Evolutionary conservation across 78 protist species (phyloP).

Genomic region (Goniomonas avonlea): DNA sequence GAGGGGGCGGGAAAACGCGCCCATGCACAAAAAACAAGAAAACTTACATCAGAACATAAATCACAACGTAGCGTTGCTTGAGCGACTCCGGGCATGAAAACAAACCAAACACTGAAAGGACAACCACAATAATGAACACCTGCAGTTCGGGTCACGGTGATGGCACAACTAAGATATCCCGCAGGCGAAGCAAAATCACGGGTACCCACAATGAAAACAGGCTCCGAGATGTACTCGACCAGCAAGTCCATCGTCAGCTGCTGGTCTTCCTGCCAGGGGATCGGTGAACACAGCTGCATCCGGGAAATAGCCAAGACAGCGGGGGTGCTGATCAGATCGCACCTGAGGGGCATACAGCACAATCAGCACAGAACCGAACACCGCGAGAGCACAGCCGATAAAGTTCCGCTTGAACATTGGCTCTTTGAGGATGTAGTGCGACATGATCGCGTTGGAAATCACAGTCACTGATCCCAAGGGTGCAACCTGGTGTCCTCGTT

Average conservation of each 20-base stretch:
- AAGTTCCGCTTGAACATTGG: neutral
- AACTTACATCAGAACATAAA: no score
- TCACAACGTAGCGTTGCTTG: neutral
- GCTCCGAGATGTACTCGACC: constrained; percentile 10
- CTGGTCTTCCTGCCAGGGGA: no score
- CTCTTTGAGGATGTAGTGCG: constrained; percentile 17
- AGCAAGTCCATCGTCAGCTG: constrained; percentile 12
- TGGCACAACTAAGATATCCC: no score
- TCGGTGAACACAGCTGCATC: no score
- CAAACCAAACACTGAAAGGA: neutral
- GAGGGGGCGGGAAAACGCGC: no score
- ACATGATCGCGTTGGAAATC: constrained; percentile 16
- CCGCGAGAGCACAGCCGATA: constrained; percentile 3
- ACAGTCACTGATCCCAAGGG: constrained; percentile 28
- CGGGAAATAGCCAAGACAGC: no score
- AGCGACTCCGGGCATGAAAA: neutral
- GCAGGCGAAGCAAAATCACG: no score
- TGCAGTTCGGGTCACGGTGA: no score
- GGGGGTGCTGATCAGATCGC: no score
- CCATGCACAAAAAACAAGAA: no score
- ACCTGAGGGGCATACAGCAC: constrained; percentile 1
- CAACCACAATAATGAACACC: neutral
- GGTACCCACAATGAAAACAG: no score
- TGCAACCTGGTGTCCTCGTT: constrained; percentile 6
- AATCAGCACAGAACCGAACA: neutral